Evolutionary conservation across 108 stramenopile species (phyloP), one percentile per base, ranked within the genome.

Genomic region (Skeletonema marinoi): DNA sequence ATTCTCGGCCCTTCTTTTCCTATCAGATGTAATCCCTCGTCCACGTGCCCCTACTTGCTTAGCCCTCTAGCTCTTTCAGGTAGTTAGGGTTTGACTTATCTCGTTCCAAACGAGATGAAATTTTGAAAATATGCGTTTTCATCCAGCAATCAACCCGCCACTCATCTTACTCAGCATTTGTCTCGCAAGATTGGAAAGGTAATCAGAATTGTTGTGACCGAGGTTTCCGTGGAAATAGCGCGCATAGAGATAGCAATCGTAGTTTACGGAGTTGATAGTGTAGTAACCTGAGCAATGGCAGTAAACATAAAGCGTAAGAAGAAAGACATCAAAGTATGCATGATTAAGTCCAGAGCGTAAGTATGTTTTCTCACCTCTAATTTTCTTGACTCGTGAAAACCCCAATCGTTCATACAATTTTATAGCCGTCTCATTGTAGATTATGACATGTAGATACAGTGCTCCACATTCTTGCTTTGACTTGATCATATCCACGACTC

Each of bases 381-480:
- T 92, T 66, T 88, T 87, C 64, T 85, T 84, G 31, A 93, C 87
- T 62, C 86, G 81, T 66, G 70, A 82, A 70, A 95, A 95, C 13
- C 87, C 88, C 21, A 92, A 71, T 38, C 86, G 83, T 80, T 95
- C 92, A 72, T 95, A 95, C 56, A 95, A 89, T 73, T 82, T 85
- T 70, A 93, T 93, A 5, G 94, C 94, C 8, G 88, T 86, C 14
- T 50, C 16, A 68, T 95, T 95, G 69, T 83, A 85, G 25, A 74
- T 82, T 41, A 93, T 92, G 33, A 95, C 94, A 77, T 95, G 94
- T 67, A 95, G 68, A 73, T 93, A 95, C 32, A 91, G 46, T 3
- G 86, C 87, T 1, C 93, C 93, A 32, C 89, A 90, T 5, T 64
- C 63, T 13, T 80, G 82, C 73, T 82, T 80, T 30, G 38, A 30